Evolutionary conservation across 306 rosid genomes (phyloP), one percentile per base, ranked within the genome.

Genomic region (Castanospermum australe): DNA sequence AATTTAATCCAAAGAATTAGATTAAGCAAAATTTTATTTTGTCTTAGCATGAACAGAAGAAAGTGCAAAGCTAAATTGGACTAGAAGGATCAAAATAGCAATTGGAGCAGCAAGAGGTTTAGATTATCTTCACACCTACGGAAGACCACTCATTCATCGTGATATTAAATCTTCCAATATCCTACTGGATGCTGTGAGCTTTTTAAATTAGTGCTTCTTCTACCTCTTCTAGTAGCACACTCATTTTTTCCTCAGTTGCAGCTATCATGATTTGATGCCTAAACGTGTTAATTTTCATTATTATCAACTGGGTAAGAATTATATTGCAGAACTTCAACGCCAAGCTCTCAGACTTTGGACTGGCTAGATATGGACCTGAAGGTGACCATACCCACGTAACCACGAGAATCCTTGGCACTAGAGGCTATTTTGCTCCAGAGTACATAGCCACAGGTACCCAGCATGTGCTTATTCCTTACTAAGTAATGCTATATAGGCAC

Each of bases 121-220:
- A 44, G 86, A 86, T 7, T 83, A 76, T 60, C 88, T 90, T 55
- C 92, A 90, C 72, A 67, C 68, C 22, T 74, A 33, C 22, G 77
- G 76, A 30, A 80, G 79, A 12, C 89, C 91, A 4, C 73, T 90
- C 4, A 83, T 90, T 38, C 92, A 90, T 22, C 76, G 90, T 3
- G 95, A 90, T 41, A 48, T 87, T 55, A 88, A 88, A 73, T 81
- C 90, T 55, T 81, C 91, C 0, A 88, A 90, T 71, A 30, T 90
- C 32, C 84, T 88, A 30, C 75, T 87, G 3, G 92, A 88, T 60
- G 69, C 73, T 4, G 95, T 90, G 73, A 90, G 91, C 24, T 52
- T 47, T 71, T 57, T 11, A 21, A 50, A 45, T 14, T 55, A 2
- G 13, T 41, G 62, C 10, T 57, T 25, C 5, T 35, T 62, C 36